Conservation (phyloP, 2,329 filamentous ascomycete genomes). For the Paecilomyces niveus region DNA sequence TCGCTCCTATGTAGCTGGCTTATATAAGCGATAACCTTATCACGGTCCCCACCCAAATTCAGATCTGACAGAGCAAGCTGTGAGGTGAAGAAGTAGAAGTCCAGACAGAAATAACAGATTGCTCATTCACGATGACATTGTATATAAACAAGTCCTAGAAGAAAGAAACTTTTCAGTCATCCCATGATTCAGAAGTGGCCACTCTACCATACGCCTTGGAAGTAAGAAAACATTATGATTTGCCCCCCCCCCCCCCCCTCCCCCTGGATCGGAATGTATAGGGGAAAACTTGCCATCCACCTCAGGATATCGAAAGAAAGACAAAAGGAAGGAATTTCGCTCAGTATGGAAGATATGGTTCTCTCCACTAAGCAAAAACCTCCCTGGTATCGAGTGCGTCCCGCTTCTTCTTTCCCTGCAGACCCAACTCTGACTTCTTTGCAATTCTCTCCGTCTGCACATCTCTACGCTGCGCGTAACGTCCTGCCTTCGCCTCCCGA, state of each 20-base stretch:
- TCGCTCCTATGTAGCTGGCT: constrained; percentile 7
- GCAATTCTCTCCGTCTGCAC: constrained; percentile 63
- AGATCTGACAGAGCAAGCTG: neutral
- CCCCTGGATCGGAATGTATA: constrained; percentile 29
- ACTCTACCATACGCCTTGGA: constrained; percentile 25
- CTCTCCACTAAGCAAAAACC: constrained; percentile 58
- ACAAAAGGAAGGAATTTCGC: constrained; percentile 10
- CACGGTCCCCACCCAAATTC: neutral
- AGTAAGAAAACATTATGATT: constrained; percentile 21
- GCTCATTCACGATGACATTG: neutral
- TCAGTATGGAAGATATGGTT: constrained; percentile 6
- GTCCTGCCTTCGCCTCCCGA: constrained; percentile 65
- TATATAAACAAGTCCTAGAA: neutral
- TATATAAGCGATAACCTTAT: constrained; percentile 14
- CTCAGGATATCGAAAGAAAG: constrained; percentile 24
- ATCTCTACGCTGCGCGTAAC: constrained; percentile 71
- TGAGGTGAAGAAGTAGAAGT: neutral
- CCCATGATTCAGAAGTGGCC: constrained; percentile 1
- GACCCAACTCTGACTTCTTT: constrained; percentile 69
- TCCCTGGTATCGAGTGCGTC: constrained; percentile 69
- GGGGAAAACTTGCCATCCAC: constrained; percentile 9
- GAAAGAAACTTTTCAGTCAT: constrained; percentile 3
- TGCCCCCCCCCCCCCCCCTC: too few relatives aligned
- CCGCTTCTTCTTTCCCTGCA: constrained; percentile 57
- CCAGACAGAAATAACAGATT: neutral